Conservation (phyloP, 495 filamentous ascomycete genomes). For the Paragyromitra xinjiangensis region DNA sequence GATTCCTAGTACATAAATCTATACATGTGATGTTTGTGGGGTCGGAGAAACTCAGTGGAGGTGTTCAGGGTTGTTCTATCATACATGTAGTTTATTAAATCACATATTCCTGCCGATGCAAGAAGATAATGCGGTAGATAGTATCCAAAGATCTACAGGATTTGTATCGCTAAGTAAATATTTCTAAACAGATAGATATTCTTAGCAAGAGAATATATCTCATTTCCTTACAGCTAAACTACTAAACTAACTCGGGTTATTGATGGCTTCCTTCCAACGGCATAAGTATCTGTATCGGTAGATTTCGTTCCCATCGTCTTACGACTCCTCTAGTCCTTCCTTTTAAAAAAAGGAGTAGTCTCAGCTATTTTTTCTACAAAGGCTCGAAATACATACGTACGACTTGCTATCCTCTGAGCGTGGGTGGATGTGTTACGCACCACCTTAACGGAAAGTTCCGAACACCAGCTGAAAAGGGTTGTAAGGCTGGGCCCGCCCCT, state of each 20-base stretch:
- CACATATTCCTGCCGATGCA: background rate
- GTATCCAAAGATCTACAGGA: background rate
- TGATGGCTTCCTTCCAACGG: background rate
- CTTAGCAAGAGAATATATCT: background rate
- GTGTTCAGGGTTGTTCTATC: background rate
- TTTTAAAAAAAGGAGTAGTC: background rate
- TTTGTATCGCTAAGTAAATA: background rate
- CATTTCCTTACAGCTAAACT: background rate
- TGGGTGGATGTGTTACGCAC: background rate
- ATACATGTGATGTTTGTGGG: background rate
- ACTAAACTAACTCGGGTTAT: background rate
- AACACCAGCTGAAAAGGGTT: background rate
- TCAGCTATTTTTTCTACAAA: background rate
- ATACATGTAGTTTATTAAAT: background rate
- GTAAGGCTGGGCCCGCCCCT: conserved; percentile 6
- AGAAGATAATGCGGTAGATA: background rate
- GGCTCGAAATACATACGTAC: conserved; percentile 17
- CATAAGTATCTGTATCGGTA: background rate
- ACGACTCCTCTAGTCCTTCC: background rate
- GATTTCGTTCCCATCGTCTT: conserved; percentile 59
- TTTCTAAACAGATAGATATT: background rate
- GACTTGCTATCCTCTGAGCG: background rate
- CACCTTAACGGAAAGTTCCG: conserved; percentile 13
- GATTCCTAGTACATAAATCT: background rate
- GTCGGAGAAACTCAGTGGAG: background rate